Evolutionary conservation across 1,284 basidiomycete genomes (phyloP).

Genomic region (Thecaphora frezii): DNA sequence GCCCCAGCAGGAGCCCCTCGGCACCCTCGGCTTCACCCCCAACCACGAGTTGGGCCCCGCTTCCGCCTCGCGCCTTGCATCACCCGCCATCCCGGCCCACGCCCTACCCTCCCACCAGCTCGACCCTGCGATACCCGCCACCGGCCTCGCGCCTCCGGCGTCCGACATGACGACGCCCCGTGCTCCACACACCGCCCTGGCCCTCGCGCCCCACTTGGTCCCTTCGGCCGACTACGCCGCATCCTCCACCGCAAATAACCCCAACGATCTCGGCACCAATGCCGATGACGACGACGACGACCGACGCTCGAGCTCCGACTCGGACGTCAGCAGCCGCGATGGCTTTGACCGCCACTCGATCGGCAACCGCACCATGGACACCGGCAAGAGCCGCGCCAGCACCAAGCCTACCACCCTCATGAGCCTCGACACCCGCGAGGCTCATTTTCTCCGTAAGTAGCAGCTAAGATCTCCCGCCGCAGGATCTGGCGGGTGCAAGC

Average conservation of each 20-base stretch:
- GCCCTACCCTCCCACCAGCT: not conserved
- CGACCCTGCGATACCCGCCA: not conserved
- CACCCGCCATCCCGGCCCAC: not conserved
- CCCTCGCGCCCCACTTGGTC: too few species aligned
- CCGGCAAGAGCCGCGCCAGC: constrained; percentile 73
- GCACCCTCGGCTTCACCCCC: constrained; percentile 20
- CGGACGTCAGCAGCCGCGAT: constrained; percentile 22
- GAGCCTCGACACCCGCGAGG: constrained; percentile 69
- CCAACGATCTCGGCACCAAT: not conserved
- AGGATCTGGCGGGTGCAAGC: too few species aligned
- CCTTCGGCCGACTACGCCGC: too few species aligned
- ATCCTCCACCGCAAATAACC: too few species aligned
- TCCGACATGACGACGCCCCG: not conserved
- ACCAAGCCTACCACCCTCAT: constrained; percentile 93
- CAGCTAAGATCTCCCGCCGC: too few species aligned
- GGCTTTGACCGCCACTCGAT: constrained; percentile 31
- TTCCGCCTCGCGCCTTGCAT: not conserved
- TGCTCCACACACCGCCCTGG: too few species aligned
- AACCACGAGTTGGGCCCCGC: not conserved
- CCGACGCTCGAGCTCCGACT: constrained; percentile 9
- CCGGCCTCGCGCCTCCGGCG: not conserved
- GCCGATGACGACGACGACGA: not conserved
- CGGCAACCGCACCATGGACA: constrained; percentile 48
- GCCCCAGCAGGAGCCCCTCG: constrained; percentile 36
- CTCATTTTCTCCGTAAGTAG: constrained; percentile 13